Percentiles rank a stretch among this genome's conserved stretches.
Evolutionary conservation across 2,329 filamentous ascomycete species (phyloP).

Genomic region (Alternaria ethzedia): DNA sequence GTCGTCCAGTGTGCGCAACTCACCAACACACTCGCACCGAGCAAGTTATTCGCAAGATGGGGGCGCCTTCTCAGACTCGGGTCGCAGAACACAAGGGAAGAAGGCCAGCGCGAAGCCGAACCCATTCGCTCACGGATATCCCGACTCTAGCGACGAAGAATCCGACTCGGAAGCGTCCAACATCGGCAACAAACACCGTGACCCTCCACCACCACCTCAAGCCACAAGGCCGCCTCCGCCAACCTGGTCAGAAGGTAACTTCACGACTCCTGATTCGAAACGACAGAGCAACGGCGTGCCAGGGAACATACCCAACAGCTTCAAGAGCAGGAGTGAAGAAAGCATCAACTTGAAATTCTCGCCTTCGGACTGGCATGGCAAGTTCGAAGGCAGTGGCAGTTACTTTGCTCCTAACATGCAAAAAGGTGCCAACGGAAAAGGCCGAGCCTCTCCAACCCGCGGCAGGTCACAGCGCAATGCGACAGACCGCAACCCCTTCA

Average conservation of each 20-base stretch:
- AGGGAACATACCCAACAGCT: conserved; percentile 32
- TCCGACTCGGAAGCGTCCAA: conserved; percentile 32
- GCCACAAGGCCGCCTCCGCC: conserved; percentile 24
- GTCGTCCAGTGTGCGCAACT: conserved; percentile 61
- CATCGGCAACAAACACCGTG: conserved; percentile 20
- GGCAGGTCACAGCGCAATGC: conserved; percentile 36
- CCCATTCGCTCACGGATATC: conserved; percentile 38
- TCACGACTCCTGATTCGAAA: conserved; percentile 26
- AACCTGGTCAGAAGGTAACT: conserved; percentile 22
- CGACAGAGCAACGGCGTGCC: conserved; percentile 18
- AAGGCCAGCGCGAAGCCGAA: conserved; percentile 30
- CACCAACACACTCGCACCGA: conserved; percentile 45
- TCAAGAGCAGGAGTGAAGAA: conserved; percentile 56
- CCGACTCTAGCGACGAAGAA: conserved; percentile 40
- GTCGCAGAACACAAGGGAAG: conserved; percentile 33
- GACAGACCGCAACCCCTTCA: conserved; percentile 22
- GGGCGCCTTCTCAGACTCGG: conserved; percentile 42
- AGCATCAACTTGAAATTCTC: conserved; percentile 59
- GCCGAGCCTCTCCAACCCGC: conserved; percentile 40
- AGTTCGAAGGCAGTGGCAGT: conserved; percentile 51
- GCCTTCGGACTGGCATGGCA: conserved; percentile 54
- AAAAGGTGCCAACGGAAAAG: conserved; percentile 30
- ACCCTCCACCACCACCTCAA: conserved; percentile 21
- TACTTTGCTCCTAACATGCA: conserved; percentile 50
- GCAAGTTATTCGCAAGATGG: conserved; percentile 29